Evolutionary conservation across 2,329 filamentous ascomycete genomes (phyloP).

Genomic region (Aspergillus sp.): DNA sequence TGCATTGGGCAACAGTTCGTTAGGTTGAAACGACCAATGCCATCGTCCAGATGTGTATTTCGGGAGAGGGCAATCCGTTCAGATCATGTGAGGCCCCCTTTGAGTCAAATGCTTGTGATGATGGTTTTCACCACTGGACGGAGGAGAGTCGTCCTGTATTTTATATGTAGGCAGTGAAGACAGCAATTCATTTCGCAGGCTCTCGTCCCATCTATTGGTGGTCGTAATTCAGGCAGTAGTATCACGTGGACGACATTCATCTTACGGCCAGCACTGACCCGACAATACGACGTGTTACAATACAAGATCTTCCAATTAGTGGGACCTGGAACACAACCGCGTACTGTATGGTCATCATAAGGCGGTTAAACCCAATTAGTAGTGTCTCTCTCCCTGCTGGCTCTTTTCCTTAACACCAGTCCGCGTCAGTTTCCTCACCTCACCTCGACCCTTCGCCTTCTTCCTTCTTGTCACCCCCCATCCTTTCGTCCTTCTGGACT

Average conservation of each 20-base stretch:
- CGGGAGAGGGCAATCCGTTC: neutral
- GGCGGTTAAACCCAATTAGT: neutral
- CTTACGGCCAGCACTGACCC: neutral
- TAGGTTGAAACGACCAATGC: neutral
- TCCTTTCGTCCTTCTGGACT: constrained; percentile 7
- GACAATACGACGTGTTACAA: neutral
- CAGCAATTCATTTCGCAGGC: neutral
- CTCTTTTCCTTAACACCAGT: constrained; percentile 11
- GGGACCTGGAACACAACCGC: neutral
- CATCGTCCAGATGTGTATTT: neutral
- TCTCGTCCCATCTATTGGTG: neutral
- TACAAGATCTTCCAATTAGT: neutral
- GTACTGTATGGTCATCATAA: neutral
- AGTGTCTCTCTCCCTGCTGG: neutral
- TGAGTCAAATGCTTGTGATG: neutral
- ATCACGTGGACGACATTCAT: neutral
- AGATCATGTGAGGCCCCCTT: neutral
- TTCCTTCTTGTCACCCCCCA: neutral
- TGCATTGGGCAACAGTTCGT: neutral
- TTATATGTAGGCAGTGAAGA: neutral
- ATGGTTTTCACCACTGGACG: neutral
- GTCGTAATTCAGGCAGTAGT: neutral
- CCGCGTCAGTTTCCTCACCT: constrained; percentile 16
- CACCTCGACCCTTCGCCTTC: constrained; percentile 3
- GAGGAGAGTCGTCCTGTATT: neutral